Evolutionary conservation across 345 rosid genomes (phyloP).

Genomic region (Salix purpurea): DNA sequence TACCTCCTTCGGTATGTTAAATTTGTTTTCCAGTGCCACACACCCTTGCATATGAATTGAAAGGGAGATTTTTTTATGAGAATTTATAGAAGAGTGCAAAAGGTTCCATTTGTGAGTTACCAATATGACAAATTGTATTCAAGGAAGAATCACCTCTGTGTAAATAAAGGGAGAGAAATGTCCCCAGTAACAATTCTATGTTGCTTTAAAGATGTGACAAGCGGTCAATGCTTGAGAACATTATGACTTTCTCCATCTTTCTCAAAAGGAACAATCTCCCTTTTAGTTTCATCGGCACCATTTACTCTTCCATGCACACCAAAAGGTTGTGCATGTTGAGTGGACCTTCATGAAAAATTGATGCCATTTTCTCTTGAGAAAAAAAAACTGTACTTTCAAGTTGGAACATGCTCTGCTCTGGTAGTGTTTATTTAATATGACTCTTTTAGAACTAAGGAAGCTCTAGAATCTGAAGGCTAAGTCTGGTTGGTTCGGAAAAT

Average conservation of each 20-base stretch:
- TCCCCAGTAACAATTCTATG: too few relatives aligned
- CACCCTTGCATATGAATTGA: neutral
- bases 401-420: neutral
- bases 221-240: neutral
- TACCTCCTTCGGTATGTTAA: conserved; percentile 61
- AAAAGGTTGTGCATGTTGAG: neutral
- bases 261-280: neutral
- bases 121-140: neutral
- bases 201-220: neutral
- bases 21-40: neutral
- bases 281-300: neutral
- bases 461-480: neutral
- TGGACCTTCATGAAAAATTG: neutral
- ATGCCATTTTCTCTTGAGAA: neutral
- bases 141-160: too few relatives aligned
- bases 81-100: neutral
- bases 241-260: neutral
- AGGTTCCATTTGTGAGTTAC: neutral
- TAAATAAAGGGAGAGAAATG: too few relatives aligned
- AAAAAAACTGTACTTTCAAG: neutral
- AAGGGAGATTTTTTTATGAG: neutral
- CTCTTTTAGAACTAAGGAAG: neutral
- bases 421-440: neutral
- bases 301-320: neutral
- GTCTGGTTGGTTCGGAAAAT: neutral